A percentile compares a stretch with the other conserved stretches of the same genome.
phyloP scores from a whole-genome alignment of 768 basidiomycete species.

The Lyophyllum decastes region DNA sequence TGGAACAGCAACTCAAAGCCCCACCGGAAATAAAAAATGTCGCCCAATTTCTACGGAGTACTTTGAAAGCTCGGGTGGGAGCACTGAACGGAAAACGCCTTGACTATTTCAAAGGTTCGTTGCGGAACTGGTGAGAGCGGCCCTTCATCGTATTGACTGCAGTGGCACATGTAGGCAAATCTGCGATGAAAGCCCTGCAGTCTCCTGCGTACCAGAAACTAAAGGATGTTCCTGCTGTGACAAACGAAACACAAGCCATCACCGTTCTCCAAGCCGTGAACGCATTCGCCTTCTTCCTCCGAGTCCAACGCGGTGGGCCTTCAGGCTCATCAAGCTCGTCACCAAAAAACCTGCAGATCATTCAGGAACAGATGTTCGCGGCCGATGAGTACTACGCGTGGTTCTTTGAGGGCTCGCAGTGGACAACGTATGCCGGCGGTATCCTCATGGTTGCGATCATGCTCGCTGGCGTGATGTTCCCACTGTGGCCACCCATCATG shows the following conservation, averaged over 20 bases:
- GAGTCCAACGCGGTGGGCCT: slow-evolving; percentile 77
- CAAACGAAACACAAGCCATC: slow-evolving; percentile 74
- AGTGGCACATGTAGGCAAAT: slow-evolving; percentile 63
- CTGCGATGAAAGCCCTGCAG: slow-evolving; percentile 88
- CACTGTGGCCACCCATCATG: slow-evolving; percentile 93
- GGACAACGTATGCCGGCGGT: slow-evolving; percentile 90
- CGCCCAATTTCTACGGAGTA: slow-evolving; percentile 84
- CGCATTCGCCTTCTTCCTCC: slow-evolving; percentile 89
- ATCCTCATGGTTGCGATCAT: slow-evolving; percentile 90
- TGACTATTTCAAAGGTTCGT: slow-evolving; percentile 96
- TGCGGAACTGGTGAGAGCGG: not conserved
- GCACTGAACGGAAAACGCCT: slow-evolving; percentile 92
- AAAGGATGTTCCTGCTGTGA: slow-evolving; percentile 75
- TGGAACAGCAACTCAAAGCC: slow-evolving; percentile 80
- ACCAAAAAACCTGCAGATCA: slow-evolving; percentile 80
- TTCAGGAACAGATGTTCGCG: slow-evolving; percentile 78
- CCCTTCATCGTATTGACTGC: not conserved
- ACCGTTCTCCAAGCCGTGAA: slow-evolving; percentile 68
- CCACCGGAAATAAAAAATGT: slow-evolving; percentile 80
- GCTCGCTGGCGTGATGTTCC: slow-evolving; percentile 98
- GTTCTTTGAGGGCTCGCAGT: slow-evolving; percentile 95
- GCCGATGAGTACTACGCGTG: slow-evolving; percentile 89
- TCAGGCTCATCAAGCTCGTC: slow-evolving; percentile 67
- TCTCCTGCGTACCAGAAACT: slow-evolving; percentile 91
- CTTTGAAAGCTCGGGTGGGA: slow-evolving; percentile 87